These are phyloP conservation scores for Blastobotrys arbuscula DNA, from an alignment of 1,139 yeast genomes.

Conservation along the genomic window DNA sequence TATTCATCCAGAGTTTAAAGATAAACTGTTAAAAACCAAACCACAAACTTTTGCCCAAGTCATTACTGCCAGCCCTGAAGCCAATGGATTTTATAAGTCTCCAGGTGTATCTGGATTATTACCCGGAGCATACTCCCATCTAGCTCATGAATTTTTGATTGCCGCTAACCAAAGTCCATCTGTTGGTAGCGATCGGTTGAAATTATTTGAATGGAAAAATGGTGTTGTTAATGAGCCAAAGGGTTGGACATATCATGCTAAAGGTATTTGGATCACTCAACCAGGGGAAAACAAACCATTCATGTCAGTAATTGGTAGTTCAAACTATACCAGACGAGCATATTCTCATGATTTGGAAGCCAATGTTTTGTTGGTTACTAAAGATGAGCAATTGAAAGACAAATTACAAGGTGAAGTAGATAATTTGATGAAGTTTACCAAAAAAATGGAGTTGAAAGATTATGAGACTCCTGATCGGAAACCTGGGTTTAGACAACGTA, in stretches of 20 bases:
- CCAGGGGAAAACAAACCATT: slow-evolving; percentile 53
- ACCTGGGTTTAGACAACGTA: slow-evolving; percentile 57
- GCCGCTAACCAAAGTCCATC: slow-evolving; percentile 38
- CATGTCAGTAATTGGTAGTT: slow-evolving; percentile 81
- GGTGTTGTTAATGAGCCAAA: slow-evolving; percentile 75
- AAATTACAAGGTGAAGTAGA: slow-evolving; percentile 60
- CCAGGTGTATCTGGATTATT: slow-evolving; percentile 74
- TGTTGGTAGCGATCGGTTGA: slow-evolving; percentile 45
- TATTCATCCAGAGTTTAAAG: slow-evolving; percentile 69
- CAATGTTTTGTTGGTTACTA: slow-evolving; percentile 73
- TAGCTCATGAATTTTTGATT: slow-evolving; percentile 64
- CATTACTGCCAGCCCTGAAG: slow-evolving; percentile 83
- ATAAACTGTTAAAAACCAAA: slow-evolving; percentile 52
- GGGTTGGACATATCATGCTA: slow-evolving; percentile 99
- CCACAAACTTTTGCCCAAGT: slow-evolving; percentile 54
- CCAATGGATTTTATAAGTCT: slow-evolving; percentile 88
- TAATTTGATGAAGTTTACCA: slow-evolving; percentile 51
- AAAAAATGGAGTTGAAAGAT: slow-evolving; percentile 49
- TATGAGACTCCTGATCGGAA: slow-evolving; percentile 58
- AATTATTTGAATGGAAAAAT: slow-evolving; percentile 75
- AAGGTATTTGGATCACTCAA: slow-evolving; percentile 81
- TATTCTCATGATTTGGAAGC: slow-evolving; percentile 84
- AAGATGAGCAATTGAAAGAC: slow-evolving; percentile 52
- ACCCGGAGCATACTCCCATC: slow-evolving; percentile 81
- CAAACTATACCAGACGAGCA: slow-evolving; percentile 88